A percentile compares a stretch with the other conserved stretches of the same genome.
Conservation (phyloP, 495 filamentous ascomycete genomes). For the Tuber borchii region DNA sequence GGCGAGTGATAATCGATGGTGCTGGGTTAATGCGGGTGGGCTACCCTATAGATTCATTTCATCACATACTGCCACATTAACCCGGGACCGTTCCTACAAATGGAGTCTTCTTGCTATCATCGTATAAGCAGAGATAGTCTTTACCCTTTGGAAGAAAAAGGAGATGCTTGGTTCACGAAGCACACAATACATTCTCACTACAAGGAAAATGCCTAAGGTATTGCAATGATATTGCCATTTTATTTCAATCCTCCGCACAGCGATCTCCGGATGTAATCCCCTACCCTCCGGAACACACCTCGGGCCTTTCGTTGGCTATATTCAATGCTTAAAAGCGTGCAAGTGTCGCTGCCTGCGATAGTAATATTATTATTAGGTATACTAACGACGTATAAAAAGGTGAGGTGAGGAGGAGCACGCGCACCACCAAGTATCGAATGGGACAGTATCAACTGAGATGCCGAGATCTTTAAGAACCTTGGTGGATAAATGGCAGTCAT, state of each 20-base stretch:
- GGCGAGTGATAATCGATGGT: background rate
- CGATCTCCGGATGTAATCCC: background rate
- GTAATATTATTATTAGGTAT: slow-evolving; percentile 13
- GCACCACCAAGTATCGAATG: slow-evolving; percentile 82
- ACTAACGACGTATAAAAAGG: background rate
- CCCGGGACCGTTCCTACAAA: background rate
- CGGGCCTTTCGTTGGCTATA: background rate
- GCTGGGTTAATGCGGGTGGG: background rate
- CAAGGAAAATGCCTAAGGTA: background rate
- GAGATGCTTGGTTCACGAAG: background rate
- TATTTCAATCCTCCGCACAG: background rate
- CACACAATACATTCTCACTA: background rate
- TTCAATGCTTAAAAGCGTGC: slow-evolving; percentile 37
- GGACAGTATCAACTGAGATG: slow-evolving; percentile 65
- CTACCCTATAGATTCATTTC: background rate
- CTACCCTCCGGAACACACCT: background rate
- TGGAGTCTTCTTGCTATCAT: background rate
- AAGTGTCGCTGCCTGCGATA: slow-evolving; percentile 32
- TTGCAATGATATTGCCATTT: background rate
- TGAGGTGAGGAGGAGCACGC: slow-evolving; percentile 36
- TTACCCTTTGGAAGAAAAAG: background rate
- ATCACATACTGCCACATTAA: background rate
- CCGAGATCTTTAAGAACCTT: slow-evolving; percentile 66
- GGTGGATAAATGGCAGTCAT: slow-evolving; percentile 82
- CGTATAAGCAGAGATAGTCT: background rate